These are phyloP conservation scores for Breynia disticha DNA, from an alignment of 441 rosid genomes.

Conservation along the genomic window DNA sequence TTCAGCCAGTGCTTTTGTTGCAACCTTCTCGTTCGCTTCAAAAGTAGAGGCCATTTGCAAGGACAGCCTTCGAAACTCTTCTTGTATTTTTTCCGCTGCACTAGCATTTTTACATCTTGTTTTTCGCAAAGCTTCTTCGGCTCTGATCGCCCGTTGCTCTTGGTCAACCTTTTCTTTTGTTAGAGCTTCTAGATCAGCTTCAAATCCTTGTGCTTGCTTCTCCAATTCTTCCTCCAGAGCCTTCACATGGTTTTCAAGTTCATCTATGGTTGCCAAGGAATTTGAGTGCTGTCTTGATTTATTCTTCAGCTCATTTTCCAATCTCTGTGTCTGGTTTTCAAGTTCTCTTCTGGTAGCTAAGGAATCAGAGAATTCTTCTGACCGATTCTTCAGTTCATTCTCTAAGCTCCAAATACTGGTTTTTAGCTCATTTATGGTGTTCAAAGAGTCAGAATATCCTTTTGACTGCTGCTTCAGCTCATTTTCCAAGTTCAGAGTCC, in stretches of 20 bases:
- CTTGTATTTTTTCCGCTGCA: constrained; percentile 68
- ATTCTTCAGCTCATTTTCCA: constrained; percentile 62
- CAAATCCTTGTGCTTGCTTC: constrained; percentile 40
- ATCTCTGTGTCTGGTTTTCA: constrained; percentile 31
- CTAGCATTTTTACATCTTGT: constrained; percentile 56
- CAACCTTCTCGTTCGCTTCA: constrained; percentile 63
- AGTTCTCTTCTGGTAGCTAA: constrained; percentile 41
- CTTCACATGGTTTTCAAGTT: constrained; percentile 44
- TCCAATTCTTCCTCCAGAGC: constrained; percentile 63
- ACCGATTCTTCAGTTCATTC: constrained; percentile 40
- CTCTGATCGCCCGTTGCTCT: constrained; percentile 73
- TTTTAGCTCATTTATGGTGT: constrained; percentile 41
- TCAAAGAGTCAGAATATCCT: constrained; percentile 49
- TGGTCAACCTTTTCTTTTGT: constrained; percentile 58
- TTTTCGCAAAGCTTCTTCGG: constrained; percentile 64
- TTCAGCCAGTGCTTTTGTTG: constrained; percentile 58
- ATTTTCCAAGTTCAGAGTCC: constrained; percentile 44
- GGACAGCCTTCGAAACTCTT: constrained; percentile 63
- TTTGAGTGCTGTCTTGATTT: constrained; percentile 35
- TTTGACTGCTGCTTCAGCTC: constrained; percentile 53
- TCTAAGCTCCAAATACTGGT: constrained; percentile 37
- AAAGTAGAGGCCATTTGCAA: constrained; percentile 61
- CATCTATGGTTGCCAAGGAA: constrained; percentile 37
- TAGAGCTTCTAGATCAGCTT: constrained; percentile 50
- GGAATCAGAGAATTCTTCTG: constrained; percentile 35